Conservation (phyloP, 495 filamentous ascomycete genomes). For the Penicillium herquei region DNA sequence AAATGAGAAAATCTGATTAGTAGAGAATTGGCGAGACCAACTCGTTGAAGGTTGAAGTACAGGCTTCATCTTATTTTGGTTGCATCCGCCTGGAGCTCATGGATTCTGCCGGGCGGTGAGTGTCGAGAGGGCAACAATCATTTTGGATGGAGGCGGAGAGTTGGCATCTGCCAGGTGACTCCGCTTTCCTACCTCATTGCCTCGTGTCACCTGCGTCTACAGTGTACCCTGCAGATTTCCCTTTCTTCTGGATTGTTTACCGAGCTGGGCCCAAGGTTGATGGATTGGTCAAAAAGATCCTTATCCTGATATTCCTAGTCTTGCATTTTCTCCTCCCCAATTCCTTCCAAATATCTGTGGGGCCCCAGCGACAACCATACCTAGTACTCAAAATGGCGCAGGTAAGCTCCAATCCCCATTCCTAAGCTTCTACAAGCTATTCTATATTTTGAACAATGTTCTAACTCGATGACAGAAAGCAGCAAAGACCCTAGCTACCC, state of each 20-base stretch:
- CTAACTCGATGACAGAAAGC: constrained; percentile 66
- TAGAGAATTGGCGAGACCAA: constrained; percentile 1
- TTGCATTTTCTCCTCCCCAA: too few species aligned
- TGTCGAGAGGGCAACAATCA: constrained; percentile 30
- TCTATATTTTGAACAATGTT: background rate
- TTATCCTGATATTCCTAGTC: too few species aligned
- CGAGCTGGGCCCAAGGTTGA: too few species aligned
- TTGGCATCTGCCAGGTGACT: background rate
- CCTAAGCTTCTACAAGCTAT: background rate
- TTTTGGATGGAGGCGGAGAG: background rate
- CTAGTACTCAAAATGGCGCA: constrained; percentile 29
- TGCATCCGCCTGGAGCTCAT: constrained; percentile 14
- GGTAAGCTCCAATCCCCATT: constrained; percentile 20
- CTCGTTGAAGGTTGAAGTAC: constrained; percentile 5
- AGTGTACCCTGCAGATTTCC: too few species aligned
- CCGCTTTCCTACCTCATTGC: background rate
- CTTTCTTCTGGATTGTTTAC: background rate
- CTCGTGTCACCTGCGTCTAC: background rate
- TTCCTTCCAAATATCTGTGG: too few species aligned
- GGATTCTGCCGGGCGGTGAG: constrained; percentile 29
- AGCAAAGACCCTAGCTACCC: constrained; percentile 81
- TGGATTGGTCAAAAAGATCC: too few species aligned
- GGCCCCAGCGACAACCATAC: too few species aligned
- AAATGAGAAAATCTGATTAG: background rate
- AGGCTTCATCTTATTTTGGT: constrained; percentile 25